Conservation (phyloP, 2,329 filamentous ascomycete genomes). For the Diaporthe velutina region DNA sequence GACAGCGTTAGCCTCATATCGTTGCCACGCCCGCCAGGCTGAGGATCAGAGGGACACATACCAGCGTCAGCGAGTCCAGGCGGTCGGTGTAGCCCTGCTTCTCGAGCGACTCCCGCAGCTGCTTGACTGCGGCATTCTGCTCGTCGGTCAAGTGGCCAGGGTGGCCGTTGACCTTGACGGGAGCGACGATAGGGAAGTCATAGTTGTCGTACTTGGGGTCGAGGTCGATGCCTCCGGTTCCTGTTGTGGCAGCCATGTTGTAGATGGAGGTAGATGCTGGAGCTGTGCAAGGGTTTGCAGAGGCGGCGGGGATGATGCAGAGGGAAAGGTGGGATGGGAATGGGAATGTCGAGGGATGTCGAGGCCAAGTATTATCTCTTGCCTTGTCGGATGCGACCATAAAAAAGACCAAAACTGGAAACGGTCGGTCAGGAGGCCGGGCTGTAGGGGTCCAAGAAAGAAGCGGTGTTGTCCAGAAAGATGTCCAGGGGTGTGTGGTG, state of each 20-base stretch:
- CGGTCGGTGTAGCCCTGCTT: constrained; percentile 83
- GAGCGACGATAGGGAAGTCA: constrained; percentile 87
- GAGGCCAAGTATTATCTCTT: constrained; percentile 16
- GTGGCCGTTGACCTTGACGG: constrained; percentile 80
- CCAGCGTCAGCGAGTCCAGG: constrained; percentile 92
- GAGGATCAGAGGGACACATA: constrained; percentile 58
- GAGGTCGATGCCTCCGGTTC: constrained; percentile 64
- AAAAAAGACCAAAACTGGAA: constrained; percentile 18
- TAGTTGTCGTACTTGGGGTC: constrained; percentile 97
- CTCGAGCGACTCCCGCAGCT: constrained; percentile 89
- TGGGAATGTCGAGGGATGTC: constrained; percentile 13
- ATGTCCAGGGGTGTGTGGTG: constrained; percentile 38
- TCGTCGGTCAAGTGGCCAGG: constrained; percentile 87
- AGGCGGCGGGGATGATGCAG: constrained; percentile 5
- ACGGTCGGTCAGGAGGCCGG: constrained; percentile 14
- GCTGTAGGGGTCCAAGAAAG: constrained; percentile 36
- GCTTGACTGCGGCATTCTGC: constrained; percentile 90
- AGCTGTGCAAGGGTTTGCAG: constrained; percentile 17
- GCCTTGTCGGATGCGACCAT: neutral
- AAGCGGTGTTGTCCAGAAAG: constrained; percentile 39
- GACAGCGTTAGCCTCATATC: constrained; percentile 39
- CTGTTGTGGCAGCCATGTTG: constrained; percentile 44
- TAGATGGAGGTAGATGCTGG: constrained; percentile 17
- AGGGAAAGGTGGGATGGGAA: constrained; percentile 7
- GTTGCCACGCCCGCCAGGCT: neutral